A percentile compares a stretch with the other conserved stretches of the same genome.
phyloP scores from a whole-genome alignment of 2,329 filamentous ascomycete genomes.

The Arthroderma sp. region DNA sequence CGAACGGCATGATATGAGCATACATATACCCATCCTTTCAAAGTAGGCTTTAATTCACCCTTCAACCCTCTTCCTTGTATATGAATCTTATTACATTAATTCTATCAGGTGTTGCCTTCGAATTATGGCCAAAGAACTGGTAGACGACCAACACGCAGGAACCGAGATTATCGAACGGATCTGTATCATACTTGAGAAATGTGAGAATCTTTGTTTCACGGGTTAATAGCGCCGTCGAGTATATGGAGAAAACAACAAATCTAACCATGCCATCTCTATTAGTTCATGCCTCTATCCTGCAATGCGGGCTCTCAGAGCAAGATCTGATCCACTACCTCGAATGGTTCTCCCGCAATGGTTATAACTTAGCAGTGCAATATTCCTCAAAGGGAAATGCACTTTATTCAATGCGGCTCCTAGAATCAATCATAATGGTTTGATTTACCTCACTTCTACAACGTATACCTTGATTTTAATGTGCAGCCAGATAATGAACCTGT shows the following conservation, averaged over 20 bases:
- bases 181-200: constrained; percentile 44
- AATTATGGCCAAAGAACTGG: not conserved
- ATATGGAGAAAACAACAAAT: not conserved
- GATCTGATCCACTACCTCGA: constrained; percentile 50
- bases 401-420: constrained; percentile 45
- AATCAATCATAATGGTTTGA: constrained; percentile 33
- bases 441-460: not conserved
- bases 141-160: not conserved
- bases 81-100: not conserved
- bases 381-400: constrained; percentile 46
- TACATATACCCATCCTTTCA: not conserved
- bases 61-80: not conserved
- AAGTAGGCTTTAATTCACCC: not conserved
- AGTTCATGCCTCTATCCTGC: constrained; percentile 42
- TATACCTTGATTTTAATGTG: not conserved
- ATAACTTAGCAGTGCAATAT: constrained; percentile 61
- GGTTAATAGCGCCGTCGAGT: constrained; percentile 1
- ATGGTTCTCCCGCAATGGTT: constrained; percentile 74
- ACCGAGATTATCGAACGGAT: constrained; percentile 35
- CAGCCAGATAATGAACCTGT: constrained; percentile 32
- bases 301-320: not conserved
- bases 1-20: not conserved
- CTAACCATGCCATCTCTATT: not conserved
- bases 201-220: constrained; percentile 24
- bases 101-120: not conserved